Percentiles rank a stretch among this genome's conserved stretches.
Conservation (phyloP, 2,329 filamentous ascomycete genomes). For the Monilinia aucupariae region DNA sequence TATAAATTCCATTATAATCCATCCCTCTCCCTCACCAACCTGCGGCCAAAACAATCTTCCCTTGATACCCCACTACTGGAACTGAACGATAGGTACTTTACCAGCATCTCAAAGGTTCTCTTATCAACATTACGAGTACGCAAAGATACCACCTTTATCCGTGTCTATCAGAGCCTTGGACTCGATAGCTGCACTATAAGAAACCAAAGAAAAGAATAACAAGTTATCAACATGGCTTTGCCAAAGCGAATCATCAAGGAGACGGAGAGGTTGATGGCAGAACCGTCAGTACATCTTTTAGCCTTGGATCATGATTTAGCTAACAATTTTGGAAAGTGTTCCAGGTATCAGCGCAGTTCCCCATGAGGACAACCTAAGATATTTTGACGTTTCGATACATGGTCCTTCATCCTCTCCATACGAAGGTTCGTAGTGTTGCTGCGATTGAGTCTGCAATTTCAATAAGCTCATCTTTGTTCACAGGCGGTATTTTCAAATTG, state of each 20-base stretch:
- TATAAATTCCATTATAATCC: neutral
- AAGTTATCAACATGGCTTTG: constrained; percentile 54
- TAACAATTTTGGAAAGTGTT: constrained; percentile 53
- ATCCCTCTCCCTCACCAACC: neutral
- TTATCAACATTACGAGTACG: constrained; percentile 13
- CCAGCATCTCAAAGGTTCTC: constrained; percentile 3
- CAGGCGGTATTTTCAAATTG: constrained; percentile 79
- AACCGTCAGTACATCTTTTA: constrained; percentile 62
- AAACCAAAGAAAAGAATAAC: neutral
- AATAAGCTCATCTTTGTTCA: constrained; percentile 16
- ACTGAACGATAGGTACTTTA: constrained; percentile 3
- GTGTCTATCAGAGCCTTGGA: neutral
- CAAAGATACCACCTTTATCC: neutral
- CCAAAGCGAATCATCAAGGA: constrained; percentile 98
- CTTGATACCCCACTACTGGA: constrained; percentile 8
- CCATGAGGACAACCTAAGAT: constrained; percentile 94
- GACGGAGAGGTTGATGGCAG: constrained; percentile 92
- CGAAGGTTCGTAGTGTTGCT: constrained; percentile 57
- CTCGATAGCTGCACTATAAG: neutral
- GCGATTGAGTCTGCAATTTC: neutral
- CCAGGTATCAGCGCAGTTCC: constrained; percentile 93
- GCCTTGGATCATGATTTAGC: constrained; percentile 3
- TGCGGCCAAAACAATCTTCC: neutral
- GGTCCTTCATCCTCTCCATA: constrained; percentile 90
- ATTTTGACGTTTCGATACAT: constrained; percentile 97